Base-by-base conservation (phyloP, 2,329 filamentous ascomycete species). In the Leptographium procerum region DNA sequence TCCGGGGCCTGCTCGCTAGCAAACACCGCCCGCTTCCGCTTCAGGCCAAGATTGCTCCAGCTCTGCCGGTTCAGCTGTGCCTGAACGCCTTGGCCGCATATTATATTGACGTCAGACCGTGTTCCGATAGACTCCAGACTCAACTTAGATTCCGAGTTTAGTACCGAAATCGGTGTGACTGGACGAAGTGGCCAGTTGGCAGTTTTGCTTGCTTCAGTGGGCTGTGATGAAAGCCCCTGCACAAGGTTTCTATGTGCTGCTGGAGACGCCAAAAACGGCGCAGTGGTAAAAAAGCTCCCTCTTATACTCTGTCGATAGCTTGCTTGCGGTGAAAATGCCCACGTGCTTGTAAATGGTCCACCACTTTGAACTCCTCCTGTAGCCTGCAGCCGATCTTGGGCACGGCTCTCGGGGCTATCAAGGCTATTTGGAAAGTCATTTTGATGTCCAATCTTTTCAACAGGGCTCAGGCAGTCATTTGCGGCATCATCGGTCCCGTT, bases 41-140 rank as follows among this genome's bases (percentile, higher is more conserved):
- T 45, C 48, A 16, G 55, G n/a, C 45, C 31, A 22, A 24, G 14
- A 9, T 56, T 31, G n/a, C 51, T 50, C 40, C 40, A 29, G 11
- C 19, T 47, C 33, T 56, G 29, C 5, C 61, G 59, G n/a, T 26
- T 55, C 19, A 40, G 52, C 54, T 60, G 61, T 4, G 61, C 61
- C 7, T 47, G 57, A 0, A 36, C 19, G 26, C 61, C 59, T 10
- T 60, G 57, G 11, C 50, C 61, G 24, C 54, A 57, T 0, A 62
- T 5, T 2, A 62, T 11, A 26, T 62, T 60, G 31, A 62, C 48
- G 29, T 55, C 59, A 22, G 57, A 55, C 5, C n/a, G 53, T 8
- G 8, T 19, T 19, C 6, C 48, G 24, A 26, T 16, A 26, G 26
- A 50, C 9, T 28, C 26, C 7, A 31, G 26, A 19, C 47, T 50